Base-by-base conservation (phyloP, 306 rosid species). In the Morella rubra region DNA sequence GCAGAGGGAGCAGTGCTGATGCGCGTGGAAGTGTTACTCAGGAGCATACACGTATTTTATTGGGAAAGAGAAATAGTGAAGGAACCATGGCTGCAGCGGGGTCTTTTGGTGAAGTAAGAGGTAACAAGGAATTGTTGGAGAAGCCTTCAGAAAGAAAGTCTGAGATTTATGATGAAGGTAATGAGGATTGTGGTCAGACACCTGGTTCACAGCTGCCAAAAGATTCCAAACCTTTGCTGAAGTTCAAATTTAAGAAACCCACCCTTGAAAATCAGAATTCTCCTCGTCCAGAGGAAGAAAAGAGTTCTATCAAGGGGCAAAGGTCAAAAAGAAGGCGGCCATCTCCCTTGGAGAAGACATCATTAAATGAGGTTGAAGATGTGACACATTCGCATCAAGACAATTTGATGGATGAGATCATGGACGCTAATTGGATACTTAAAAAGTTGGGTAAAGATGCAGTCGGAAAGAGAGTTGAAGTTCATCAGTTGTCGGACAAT, bases 341-440 rank as follows among this genome's bases (percentile, higher is more conserved):
- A 18, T 90, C 93, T 37, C 89, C 91, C 32, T 84, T 90, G 71
- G 98, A 92, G 74, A 94, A 87, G 84, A 24, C 75, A 55, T 77
- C 87, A 2, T 76, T 83, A 72, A 84, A 83, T 55, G 96, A 82
- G 69, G 86, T 74, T 69, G 91, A 79, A 71, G 87, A 84, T 68
- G 83, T 45, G 52, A 62, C 82, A 60, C 89, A 82, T 59, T 85
- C 87, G 14, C 86, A 80, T 65, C 86, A 83, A 81, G 96, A 84
- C 55, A 85, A 74, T 85, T 50, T 81, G 67, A 83, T 89, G 91
- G 91, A 95, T 44, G 98, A 90, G 89, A 90, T 88, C 80, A 82
- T 95, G 95, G 99, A 88, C 73, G 97, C 97, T 76, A 96, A 88
- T 83, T 94, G 97, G 99, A 96, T 96, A 69, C 83, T 96, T 83